phyloP scores from a whole-genome alignment of 2,329 filamentous ascomycete genomes.

The Beauveria sp. region DNA sequence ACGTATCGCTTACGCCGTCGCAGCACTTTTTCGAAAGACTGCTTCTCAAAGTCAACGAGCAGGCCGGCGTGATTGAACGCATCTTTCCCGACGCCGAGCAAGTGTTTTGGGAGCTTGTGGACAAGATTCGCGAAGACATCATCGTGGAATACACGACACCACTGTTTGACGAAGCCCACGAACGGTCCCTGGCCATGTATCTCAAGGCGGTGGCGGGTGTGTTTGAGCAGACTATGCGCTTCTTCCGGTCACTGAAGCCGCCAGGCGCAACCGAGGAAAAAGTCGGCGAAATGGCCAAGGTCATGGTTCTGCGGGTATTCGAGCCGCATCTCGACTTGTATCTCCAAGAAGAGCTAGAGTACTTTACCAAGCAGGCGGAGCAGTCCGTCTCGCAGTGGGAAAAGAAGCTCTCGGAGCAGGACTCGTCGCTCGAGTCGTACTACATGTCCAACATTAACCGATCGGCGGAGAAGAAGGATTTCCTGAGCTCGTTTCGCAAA shows the following conservation, averaged over 20 bases:
- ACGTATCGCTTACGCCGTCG: conserved; percentile 71
- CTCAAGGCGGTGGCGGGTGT: conserved; percentile 79
- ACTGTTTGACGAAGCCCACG: conserved; percentile 81
- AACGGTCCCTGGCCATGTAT: conserved; percentile 66
- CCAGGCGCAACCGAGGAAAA: conserved; percentile 55
- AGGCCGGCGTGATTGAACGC: conserved; percentile 68
- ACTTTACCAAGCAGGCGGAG: conserved; percentile 71
- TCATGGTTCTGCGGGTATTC: conserved; percentile 65
- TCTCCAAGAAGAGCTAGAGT: conserved; percentile 81
- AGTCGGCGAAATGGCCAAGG: conserved; percentile 57
- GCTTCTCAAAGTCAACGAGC: conserved; percentile 70
- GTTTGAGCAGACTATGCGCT: conserved; percentile 77
- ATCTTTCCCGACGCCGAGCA: conserved; percentile 68
- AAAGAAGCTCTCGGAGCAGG: conserved; percentile 82
- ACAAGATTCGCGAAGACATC: conserved; percentile 76
- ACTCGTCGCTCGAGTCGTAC: conserved; percentile 83
- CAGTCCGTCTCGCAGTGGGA: conserved; percentile 80
- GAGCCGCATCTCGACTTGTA: conserved; percentile 93
- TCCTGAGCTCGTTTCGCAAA: conserved; percentile 93
- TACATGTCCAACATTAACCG: conserved; percentile 94
- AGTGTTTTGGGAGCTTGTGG: conserved; percentile 71
- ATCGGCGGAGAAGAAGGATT: conserved; percentile 93
- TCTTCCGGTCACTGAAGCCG: conserved; percentile 63
- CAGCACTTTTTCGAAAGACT: conserved; percentile 73
- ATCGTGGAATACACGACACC: conserved; percentile 79